phyloP scores from a whole-genome alignment of 257 asterid species.

The Voacanga thouarsii region DNA sequence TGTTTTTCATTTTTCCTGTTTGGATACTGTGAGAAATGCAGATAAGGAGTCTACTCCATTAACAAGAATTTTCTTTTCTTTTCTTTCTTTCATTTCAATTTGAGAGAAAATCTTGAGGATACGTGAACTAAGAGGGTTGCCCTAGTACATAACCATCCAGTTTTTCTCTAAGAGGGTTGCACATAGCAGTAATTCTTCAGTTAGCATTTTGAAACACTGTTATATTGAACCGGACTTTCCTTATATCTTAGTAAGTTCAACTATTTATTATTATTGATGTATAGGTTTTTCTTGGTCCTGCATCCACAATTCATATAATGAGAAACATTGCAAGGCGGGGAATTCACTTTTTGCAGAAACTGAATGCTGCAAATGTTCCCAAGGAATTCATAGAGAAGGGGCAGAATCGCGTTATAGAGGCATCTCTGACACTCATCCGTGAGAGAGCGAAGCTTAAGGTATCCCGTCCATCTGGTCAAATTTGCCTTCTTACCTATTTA shows the following conservation, averaged over 20 bases:
- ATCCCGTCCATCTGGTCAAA: background rate
- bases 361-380: constrained; percentile 71
- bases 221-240: background rate
- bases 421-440: constrained; percentile 91
- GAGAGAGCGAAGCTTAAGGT: constrained; percentile 99
- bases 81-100: background rate
- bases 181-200: background rate
- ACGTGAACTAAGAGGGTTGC: background rate
- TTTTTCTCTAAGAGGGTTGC: background rate
- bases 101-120: background rate
- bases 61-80: background rate
- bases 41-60: background rate
- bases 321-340: constrained; percentile 65
- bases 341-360: constrained; percentile 73
- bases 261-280: background rate
- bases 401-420: constrained; percentile 94
- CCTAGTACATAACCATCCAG: background rate
- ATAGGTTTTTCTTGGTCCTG: background rate
- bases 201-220: background rate
- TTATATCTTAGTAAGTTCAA: background rate
- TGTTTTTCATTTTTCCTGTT: background rate
- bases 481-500: background rate
- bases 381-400: constrained; percentile 86
- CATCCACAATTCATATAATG: constrained; percentile 42
- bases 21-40: background rate